Base-by-base conservation (phyloP, 164 flowering plant genomes). In the Saururus chinensis region DNA sequence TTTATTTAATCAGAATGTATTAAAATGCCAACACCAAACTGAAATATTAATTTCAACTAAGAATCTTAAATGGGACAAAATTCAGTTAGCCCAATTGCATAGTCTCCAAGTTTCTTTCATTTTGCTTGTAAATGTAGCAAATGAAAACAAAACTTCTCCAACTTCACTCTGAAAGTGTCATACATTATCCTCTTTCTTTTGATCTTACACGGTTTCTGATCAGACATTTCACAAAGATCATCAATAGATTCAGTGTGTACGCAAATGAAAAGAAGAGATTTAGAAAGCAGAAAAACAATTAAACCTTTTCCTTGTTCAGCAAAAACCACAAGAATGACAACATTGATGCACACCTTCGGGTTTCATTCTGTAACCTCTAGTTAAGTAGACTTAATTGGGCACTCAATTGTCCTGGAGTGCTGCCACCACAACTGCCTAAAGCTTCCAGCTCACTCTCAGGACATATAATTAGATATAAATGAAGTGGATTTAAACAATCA, bases 221-320 rank as follows among this genome's bases (percentile, higher is more conserved):
- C 80, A 66, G 70, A 79, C 63, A 73, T 7, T 71, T 66, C 73
- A 63, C 89, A 74, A 26, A 93, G 86, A 64, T 93, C 99, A 56
- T 90, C 97, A 69, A 93, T 85, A 45, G 99, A 81, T 55, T 90
- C 99, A 25, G 81, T 57, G 76, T 61, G 78, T 65, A 97, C 88
- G 86, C 77, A 74, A 54, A 51, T 51, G 20, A 24, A 42, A 19
- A 4, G 17, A 42, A 42, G 11, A 8, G 2, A 12, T 3, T 2
- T 6, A 30, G 37, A 30, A 30, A 30, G 37, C 37, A 30, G 6
- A 2, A 12, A 45, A 45, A 45, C 49, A 12, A 12, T 45, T 2
- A 45, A 12, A 45, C 14, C 14, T 45, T 13, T 17, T 12, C 49
- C 16, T 10, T 17, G 2, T 12, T 45, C 11, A 17, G 11, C 4